Evolutionary conservation across 2,329 filamentous ascomycete species (phyloP).

Genomic region (Anisogramma anomala): DNA sequence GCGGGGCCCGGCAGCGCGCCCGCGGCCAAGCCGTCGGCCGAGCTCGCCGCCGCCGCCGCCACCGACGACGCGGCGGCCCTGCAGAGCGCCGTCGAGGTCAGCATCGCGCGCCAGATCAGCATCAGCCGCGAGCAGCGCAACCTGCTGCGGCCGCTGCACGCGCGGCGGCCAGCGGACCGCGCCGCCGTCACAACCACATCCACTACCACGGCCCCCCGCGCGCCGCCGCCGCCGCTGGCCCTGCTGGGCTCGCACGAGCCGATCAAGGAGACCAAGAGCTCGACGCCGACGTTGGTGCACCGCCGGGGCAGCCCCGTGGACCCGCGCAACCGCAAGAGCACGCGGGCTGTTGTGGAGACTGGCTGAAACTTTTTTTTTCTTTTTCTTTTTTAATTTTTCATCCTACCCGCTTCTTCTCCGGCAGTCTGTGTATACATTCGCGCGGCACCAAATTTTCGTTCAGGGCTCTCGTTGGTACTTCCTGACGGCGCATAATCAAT

Average conservation of each 20-base stretch:
- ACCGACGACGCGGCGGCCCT: conserved; percentile 33
- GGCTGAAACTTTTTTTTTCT: conserved; percentile 19
- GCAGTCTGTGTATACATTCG: too few relatives aligned
- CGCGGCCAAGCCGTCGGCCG: conserved; percentile 24
- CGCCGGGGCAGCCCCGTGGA: conserved; percentile 21
- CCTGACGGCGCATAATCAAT: too few relatives aligned
- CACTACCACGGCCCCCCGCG: too few relatives aligned
- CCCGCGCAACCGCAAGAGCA: conserved; percentile 37
- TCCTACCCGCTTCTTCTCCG: too few relatives aligned
- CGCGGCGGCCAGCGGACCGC: conserved; percentile 15
- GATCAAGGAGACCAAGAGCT: conserved; percentile 28
- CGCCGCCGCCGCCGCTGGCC: too few relatives aligned
- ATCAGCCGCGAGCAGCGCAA: conserved; percentile 50
- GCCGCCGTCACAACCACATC: too few relatives aligned
- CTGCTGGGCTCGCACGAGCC: conserved; percentile 23
- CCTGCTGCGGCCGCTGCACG: conserved; percentile 43
- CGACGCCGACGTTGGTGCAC: conserved; percentile 36
- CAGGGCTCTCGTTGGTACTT: too few relatives aligned
- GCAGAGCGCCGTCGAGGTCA: conserved; percentile 49
- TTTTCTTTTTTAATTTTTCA: not conserved
- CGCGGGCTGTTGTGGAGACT: conserved; percentile 40
- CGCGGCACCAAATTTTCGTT: too few relatives aligned
- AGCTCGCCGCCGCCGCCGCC: conserved; percentile 29
- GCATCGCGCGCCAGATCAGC: conserved; percentile 57
- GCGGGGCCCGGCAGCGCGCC: conserved; percentile 14